Conservation (phyloP, 2,329 filamentous ascomycete genomes). For the Zasmidium angulare region DNA sequence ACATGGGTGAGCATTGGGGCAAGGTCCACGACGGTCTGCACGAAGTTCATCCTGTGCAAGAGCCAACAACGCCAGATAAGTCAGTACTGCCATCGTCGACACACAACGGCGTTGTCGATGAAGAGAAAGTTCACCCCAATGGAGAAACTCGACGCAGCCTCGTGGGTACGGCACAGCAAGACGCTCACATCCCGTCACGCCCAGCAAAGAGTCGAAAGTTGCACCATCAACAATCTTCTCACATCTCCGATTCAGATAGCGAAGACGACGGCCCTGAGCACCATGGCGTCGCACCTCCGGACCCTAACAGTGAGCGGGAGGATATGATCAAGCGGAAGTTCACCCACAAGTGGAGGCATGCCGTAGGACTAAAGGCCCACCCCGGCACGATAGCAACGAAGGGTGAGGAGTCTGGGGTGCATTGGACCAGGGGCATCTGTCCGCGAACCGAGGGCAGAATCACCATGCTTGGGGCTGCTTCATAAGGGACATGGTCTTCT, state of each 20-base stretch:
- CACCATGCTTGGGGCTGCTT: conserved; percentile 23
- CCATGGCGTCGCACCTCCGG: conserved; percentile 39
- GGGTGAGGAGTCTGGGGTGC: conserved; percentile 59
- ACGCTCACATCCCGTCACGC: conserved; percentile 11
- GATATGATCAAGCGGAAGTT: conserved; percentile 67
- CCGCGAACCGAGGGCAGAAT: conserved; percentile 79
- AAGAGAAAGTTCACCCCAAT: conserved; percentile 6
- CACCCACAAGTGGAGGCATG: conserved; percentile 70
- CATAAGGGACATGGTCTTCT: not conserved
- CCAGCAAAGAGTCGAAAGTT: conserved; percentile 12
- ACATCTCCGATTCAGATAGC: conserved; percentile 27
- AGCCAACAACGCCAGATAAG: conserved; percentile 23
- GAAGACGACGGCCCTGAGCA: conserved; percentile 41
- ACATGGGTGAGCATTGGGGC: conserved; percentile 65
- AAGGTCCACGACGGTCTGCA: conserved; percentile 63
- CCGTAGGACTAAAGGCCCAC: conserved; percentile 60
- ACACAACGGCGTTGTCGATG: not conserved
- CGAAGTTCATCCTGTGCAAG: conserved; percentile 43
- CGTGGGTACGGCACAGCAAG: conserved; percentile 22
- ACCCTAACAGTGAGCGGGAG: conserved; percentile 54
- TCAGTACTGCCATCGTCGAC: not conserved
- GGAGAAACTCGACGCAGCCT: conserved; percentile 15
- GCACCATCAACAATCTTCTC: conserved; percentile 1
- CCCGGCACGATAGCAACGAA: conserved; percentile 52
- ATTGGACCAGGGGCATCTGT: conserved; percentile 79